Conservation (phyloP, 441 rosid species). For the Arabidopsis hybrid region DNA sequence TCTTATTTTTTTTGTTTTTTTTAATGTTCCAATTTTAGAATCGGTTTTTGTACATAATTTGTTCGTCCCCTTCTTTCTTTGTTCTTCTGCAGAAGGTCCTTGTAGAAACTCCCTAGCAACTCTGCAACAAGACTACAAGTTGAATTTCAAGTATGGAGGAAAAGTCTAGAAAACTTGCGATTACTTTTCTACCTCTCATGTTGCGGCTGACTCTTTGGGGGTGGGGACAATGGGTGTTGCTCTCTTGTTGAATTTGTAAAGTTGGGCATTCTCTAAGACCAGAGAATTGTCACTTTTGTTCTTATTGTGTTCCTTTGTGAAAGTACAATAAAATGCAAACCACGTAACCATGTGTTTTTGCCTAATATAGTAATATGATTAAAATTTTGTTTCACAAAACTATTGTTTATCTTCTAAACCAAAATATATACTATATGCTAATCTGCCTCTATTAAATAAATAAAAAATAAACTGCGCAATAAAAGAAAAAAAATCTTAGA, state of each 20-base stretch:
- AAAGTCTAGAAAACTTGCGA: constrained; percentile 57
- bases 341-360: neutral
- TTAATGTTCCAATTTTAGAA: neutral
- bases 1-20: neutral
- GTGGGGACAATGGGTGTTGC: neutral
- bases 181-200: neutral
- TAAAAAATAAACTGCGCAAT: neutral
- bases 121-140: constrained; percentile 82
- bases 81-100: constrained; percentile 81
- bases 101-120: constrained; percentile 79
- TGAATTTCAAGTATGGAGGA: constrained; percentile 82
- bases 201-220: neutral
- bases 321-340: neutral
- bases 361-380: neutral
- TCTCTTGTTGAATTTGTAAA: constrained; percentile 27
- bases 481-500: too few species aligned
- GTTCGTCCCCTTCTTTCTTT: constrained; percentile 34
- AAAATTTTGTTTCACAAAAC: neutral
- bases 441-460: neutral
- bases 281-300: constrained; percentile 19
- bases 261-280: neutral
- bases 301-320: constrained; percentile 2
- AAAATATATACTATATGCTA: too few species aligned
- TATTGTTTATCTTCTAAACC: neutral
- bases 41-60: neutral